Percentiles rank a stretch among this genome's conserved stretches.
Conservation (phyloP, 176 grass and related monocot species). For the Aegilops umbellulata region DNA sequence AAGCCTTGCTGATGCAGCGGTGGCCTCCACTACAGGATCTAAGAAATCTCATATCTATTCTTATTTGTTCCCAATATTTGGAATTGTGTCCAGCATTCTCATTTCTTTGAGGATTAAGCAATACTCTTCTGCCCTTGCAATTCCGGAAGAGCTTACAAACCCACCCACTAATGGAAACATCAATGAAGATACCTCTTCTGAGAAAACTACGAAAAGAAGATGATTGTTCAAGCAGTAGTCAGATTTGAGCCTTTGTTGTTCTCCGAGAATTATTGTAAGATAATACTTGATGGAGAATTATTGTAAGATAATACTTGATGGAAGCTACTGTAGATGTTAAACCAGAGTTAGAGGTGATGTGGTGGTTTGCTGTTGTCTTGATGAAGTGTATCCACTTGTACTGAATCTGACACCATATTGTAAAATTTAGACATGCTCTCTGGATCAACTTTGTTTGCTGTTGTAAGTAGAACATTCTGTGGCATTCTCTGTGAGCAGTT, state of each 20-base stretch:
- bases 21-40: constrained; percentile 61
- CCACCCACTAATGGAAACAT: constrained; percentile 11
- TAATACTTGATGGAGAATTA: constrained; percentile 8
- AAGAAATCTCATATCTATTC: constrained; percentile 69
- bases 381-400: constrained; percentile 25
- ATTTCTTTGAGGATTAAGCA: constrained; percentile 93
- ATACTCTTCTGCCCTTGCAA: constrained; percentile 71
- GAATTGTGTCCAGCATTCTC: constrained; percentile 77
- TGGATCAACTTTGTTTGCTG: background rate
- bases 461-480: background rate
- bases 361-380: constrained; percentile 4
- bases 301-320: constrained; percentile 9
- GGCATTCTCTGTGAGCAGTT: background rate
- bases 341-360: background rate
- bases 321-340: constrained; percentile 23
- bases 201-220: constrained; percentile 37
- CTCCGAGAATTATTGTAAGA: background rate
- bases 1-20: constrained; percentile 83
- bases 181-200: constrained; percentile 4
- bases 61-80: constrained; percentile 77
- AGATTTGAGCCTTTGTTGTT: background rate
- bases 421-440: background rate
- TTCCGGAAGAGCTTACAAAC: constrained; percentile 44
- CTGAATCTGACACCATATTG: background rate
- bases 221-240: constrained; percentile 9